phyloP scores from a whole-genome alignment of 2,329 filamentous ascomycete genomes.

The Elsinoe arachidis region DNA sequence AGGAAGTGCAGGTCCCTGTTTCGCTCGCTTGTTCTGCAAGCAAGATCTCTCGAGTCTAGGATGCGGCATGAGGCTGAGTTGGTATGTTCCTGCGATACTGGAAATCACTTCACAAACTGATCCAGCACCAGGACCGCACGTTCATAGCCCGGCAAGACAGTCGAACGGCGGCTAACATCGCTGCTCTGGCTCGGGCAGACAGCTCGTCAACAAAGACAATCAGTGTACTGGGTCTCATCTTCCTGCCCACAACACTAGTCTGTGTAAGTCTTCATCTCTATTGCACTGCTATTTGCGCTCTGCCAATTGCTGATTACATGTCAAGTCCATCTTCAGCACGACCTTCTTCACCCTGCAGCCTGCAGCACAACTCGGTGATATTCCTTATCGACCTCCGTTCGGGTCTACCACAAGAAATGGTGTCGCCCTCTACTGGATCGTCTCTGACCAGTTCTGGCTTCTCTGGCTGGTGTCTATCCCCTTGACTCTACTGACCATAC shows the following conservation, averaged over 20 bases:
- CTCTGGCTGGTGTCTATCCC: conserved; percentile 6
- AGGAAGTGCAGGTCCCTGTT: conserved; percentile 17
- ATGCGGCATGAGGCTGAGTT: conserved; percentile 22
- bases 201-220: conserved; percentile 19
- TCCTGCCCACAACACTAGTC: conserved; percentile 22
- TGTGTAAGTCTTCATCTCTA: neutral
- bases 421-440: neutral
- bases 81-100: conserved; percentile 8
- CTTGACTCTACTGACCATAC: neutral
- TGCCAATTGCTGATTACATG: neutral
- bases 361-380: neutral
- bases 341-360: conserved; percentile 9
- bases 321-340: conserved; percentile 15
- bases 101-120: neutral
- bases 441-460: conserved; percentile 11
- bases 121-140: neutral
- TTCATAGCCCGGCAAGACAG: conserved; percentile 19
- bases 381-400: neutral
- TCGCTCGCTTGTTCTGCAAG: conserved; percentile 17
- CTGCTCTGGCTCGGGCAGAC: conserved; percentile 16
- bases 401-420: neutral
- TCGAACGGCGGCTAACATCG: conserved; percentile 19
- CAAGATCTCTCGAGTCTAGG: conserved; percentile 19
- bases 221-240: conserved; percentile 19
- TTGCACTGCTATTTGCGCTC: neutral